Base-by-base conservation (phyloP, 306 rosid species). In the Cucurbita ficifolia region DNA sequence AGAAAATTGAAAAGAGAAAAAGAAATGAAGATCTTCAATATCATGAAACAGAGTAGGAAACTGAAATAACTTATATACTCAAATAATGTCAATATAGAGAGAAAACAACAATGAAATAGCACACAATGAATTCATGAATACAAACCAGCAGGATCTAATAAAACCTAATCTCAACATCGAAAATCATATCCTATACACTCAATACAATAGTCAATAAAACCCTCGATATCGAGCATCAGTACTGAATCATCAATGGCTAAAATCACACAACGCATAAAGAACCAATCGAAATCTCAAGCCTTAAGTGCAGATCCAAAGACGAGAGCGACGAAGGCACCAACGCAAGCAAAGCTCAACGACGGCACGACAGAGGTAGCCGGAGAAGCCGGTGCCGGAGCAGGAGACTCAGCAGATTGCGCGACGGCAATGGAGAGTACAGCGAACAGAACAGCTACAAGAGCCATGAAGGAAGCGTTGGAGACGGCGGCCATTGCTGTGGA, bases 351-450 rank as follows among this genome's bases (percentile, higher is more conserved):
- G 16, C 42, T 80, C 55, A 90, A 43, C 0, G 96, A 89, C 3
- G 97, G 99, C 0, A 88, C 83, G 35, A 81, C 45, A 4, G 78
- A 72, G 39, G 53, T 29, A 14, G 91, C 88, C 0, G 89, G 88
- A 4, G 99, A 89, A 7, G 75, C 1, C 1, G 99, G 99, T 54
- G 90, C 76, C 0, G 97, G 97, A n/a, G 99, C 92, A 1, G 97
- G 96, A 42, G 91, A 72, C 0, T 94, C 96, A 0, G 86, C 89
- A 0, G 87, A 86, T 10, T 81, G 81, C 45, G 87, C 84, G 0
- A 72, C 60, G 6, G 70, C 86, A 49, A 79, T 14, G 71, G 87
- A 84, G 42, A 88, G 43, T n/a, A 78, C 79, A 56, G 88, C 61
- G 77, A 74, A 19, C 13, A 83, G n/a, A 7, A 86, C 74, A 10